phyloP scores from a whole-genome alignment of 2,329 filamentous ascomycete genomes.

The Ceratocystis cacaofunesta region DNA sequence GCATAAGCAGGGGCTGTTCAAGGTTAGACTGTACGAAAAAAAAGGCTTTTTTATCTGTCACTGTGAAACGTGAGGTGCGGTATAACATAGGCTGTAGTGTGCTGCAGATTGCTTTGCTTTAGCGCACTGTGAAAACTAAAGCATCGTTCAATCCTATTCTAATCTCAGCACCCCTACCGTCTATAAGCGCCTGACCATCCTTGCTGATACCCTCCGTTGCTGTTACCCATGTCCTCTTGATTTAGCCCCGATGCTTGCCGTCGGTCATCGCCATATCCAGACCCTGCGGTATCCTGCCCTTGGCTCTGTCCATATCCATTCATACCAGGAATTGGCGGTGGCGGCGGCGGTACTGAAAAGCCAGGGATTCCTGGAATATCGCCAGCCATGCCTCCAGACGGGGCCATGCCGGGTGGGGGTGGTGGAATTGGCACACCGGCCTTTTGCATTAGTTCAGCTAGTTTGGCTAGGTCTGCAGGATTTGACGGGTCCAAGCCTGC shows the following conservation, averaged over 20 bases:
- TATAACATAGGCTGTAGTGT: background rate
- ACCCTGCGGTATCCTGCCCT: background rate
- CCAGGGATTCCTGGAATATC: slow-evolving; percentile 20
- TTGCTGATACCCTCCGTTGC: slow-evolving; percentile 3
- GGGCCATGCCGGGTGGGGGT: slow-evolving; percentile 34
- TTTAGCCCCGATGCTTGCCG: background rate
- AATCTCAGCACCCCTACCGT: background rate
- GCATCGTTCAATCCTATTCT: no score
- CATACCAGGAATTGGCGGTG: slow-evolving; percentile 18
- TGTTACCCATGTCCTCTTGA: background rate
- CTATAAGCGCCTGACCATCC: slow-evolving; percentile 5
- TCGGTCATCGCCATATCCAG: slow-evolving; percentile 1
- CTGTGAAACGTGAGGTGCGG: no score
- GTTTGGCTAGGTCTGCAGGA: slow-evolving; percentile 44
- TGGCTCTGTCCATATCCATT: slow-evolving; percentile 7
- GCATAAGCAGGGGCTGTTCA: background rate
- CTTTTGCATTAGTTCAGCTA: slow-evolving; percentile 51
- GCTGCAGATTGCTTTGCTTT: background rate
- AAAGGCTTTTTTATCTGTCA: no score
- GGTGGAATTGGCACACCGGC: slow-evolving; percentile 48
- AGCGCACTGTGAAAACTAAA: no score
- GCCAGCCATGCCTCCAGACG: slow-evolving; percentile 26
- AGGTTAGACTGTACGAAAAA: no score
- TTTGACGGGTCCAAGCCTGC: slow-evolving; percentile 44
- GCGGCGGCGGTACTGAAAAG: slow-evolving; percentile 25